These are phyloP conservation scores for Heterobasidion annosum DNA, from an alignment of 1,284 basidiomycete genomes.

Conservation along the genomic window DNA sequence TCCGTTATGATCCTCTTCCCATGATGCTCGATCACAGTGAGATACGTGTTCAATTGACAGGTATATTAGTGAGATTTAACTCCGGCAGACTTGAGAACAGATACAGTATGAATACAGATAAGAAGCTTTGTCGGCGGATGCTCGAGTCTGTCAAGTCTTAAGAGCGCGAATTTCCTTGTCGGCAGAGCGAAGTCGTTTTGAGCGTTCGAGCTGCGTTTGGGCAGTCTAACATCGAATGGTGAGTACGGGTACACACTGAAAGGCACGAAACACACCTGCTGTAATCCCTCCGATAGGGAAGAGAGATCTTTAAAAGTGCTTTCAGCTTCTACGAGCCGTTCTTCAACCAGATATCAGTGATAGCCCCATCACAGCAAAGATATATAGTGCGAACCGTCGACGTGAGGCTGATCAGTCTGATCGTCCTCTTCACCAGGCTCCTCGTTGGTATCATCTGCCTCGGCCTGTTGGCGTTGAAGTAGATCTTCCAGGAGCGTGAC, in stretches of 20 bases:
- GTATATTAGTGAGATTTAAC: too few species aligned
- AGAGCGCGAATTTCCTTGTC: slow-evolving; percentile 2
- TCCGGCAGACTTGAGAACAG: too few species aligned
- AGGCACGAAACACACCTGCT: background rate
- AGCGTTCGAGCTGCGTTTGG: background rate
- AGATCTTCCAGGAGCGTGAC: slow-evolving; percentile 37
- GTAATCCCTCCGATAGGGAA: background rate
- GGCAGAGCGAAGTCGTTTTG: background rate
- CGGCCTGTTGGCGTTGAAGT: slow-evolving; percentile 31
- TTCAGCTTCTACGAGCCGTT: background rate
- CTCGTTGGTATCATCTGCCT: slow-evolving; percentile 24
- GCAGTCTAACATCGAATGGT: background rate
- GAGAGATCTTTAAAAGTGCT: background rate
- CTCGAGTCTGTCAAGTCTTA: background rate
- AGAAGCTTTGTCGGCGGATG: too few species aligned
- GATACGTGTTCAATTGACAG: too few species aligned
- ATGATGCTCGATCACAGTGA: too few species aligned
- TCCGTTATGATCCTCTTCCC: too few species aligned
- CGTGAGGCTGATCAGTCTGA: background rate
- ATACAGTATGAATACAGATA: too few species aligned
- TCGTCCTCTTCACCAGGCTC: background rate
- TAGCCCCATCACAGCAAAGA: background rate
- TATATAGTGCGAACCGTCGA: background rate
- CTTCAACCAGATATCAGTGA: background rate
- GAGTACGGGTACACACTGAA: background rate